Conservation (phyloP, 2,329 filamentous ascomycete genomes). For the Trichophaea hybrida region DNA sequence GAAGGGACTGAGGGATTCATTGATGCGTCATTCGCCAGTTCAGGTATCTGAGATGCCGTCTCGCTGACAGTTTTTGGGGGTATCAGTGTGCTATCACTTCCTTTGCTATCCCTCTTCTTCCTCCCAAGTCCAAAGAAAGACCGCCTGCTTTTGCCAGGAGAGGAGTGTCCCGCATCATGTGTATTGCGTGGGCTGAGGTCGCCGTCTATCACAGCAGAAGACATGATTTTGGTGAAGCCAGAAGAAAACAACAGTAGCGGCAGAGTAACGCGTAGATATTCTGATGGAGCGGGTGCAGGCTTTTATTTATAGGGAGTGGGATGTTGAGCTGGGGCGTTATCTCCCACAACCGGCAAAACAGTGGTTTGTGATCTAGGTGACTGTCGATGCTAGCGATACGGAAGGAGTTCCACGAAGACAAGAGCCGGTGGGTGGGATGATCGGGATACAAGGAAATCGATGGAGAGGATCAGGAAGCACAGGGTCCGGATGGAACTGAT, state of each 20-base stretch:
- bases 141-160: conserved; percentile 32
- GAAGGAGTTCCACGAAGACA: too few species aligned
- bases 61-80: conserved; percentile 19
- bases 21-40: conserved; percentile 28
- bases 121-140: conserved; percentile 48
- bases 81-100: conserved; percentile 3
- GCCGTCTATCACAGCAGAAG: not conserved
- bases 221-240: not conserved
- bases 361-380: too few species aligned
- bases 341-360: too few species aligned
- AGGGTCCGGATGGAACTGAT: not conserved
- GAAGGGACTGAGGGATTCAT: conserved; percentile 34
- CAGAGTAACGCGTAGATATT: too few species aligned
- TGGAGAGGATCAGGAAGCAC: too few species aligned
- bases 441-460: too few species aligned
- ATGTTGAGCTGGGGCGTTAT: too few species aligned
- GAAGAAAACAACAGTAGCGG: too few species aligned
- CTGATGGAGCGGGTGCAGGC: too few species aligned
- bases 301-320: too few species aligned
- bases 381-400: too few species aligned
- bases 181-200: not conserved
- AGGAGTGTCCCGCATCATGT: not conserved
- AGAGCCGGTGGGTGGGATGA: too few species aligned
- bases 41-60: conserved; percentile 24
- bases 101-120: conserved; percentile 37